A percentile compares a stretch with the other conserved stretches of the same genome.
These are phyloP conservation scores for Diplodia scrobiculata DNA, from an alignment of 2,329 filamentous ascomycete genomes.

Conservation along the genomic window DNA sequence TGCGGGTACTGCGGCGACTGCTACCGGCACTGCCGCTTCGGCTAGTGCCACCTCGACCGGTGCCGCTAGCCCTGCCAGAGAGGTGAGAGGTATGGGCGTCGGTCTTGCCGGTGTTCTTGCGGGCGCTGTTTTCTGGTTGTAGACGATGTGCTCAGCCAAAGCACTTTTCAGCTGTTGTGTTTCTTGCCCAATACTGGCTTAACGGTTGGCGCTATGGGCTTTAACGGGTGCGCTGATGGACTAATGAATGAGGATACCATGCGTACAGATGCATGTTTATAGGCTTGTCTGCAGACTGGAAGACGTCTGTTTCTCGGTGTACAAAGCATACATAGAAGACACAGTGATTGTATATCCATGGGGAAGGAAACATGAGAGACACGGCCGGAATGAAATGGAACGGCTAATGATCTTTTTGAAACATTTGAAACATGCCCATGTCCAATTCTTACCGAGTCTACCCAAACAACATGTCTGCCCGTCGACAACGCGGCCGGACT, in stretches of 20 bases:
- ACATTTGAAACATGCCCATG: neutral
- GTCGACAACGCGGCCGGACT: too few relatives aligned
- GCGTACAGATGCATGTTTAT: constrained; percentile 1
- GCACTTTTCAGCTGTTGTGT: constrained; percentile 55
- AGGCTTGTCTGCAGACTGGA: neutral
- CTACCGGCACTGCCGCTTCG: constrained; percentile 22
- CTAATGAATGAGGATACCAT: neutral
- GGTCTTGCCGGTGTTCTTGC: constrained; percentile 35
- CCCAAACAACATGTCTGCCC: neutral
- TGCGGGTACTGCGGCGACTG: constrained; percentile 22
- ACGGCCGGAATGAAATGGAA: neutral
- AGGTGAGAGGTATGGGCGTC: constrained; percentile 35
- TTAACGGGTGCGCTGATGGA: neutral
- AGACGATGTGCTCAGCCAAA: neutral
- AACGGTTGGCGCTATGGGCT: constrained; percentile 10
- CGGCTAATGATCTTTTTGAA: neutral
- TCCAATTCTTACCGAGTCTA: neutral
- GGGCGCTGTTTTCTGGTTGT: constrained; percentile 38
- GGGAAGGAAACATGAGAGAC: neutral
- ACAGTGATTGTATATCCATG: neutral
- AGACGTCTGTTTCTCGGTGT: neutral
- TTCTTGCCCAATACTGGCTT: constrained; percentile 51
- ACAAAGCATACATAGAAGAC: constrained; percentile 7
- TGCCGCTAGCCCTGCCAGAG: constrained; percentile 33
- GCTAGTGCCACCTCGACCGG: constrained; percentile 32